Base-by-base conservation (phyloP, 768 basidiomycete species). In the Boletales sp. region DNA sequence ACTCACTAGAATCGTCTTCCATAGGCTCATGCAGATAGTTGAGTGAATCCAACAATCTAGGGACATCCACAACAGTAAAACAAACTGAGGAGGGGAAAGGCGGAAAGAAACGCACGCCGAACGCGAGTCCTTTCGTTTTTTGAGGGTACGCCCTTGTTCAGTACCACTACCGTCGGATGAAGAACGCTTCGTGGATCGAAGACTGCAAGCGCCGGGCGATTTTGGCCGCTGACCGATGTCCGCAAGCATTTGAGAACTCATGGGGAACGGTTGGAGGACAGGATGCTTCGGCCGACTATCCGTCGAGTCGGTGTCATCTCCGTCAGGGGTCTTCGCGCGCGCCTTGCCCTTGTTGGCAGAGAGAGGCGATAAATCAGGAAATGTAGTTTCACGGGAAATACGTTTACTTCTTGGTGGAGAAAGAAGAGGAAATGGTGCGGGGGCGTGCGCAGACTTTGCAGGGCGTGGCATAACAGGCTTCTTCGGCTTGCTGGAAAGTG, bases 191-290 rank as follows among this genome's bases (percentile, higher is more conserved):
- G 51, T 53, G 8, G 52, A 50, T 30, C 12, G 37, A n/a, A 17
- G 29, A 48, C 51, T 55, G 40, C 40, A 11, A 27, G 46, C 9
- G 48, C 53, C 35, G 11, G 59, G 57, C 4, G 58, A 59, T 13
- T 61, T 57, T 17, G 66, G 63, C n/a, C 63, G 63, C 12, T 54
- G 63, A 3, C 64, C 57, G 40, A 75, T 72, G 41, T 70, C 72
- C 10, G 65, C 60, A 3, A 80, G 66, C 36, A 75, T 48, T 45
- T 77, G 72, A 2, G 74, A 70, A 43, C 66, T 73, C 79, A 84
- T 75, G 6, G 78, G 77, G 44, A 80, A 80, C 1, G 77, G 76
- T 48, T 58, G 58, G 8, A 51, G 46, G 40, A 41, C 45, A 12
- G 17, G 6, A 15, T 35, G 47, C 15, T 45, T 56, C 30, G 12